Evolutionary conservation across 108 stramenopile genomes (phyloP), one percentile per base, ranked within the genome.

Genomic region (Nannochloropsis salina): DNA sequence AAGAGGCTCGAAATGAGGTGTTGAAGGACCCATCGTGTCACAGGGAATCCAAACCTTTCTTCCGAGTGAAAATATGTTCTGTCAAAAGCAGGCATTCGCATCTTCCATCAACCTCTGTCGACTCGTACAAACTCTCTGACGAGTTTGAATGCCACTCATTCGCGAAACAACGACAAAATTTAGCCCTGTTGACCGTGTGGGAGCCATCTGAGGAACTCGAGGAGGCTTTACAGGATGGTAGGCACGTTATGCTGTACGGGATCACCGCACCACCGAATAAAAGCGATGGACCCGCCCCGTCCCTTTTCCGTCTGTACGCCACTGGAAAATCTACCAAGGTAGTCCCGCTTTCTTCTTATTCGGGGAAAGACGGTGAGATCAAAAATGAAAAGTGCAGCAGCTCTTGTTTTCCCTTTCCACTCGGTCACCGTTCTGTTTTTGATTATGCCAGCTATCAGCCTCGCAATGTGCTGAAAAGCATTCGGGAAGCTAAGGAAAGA

Each of bases 101-200:
- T 6, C 61, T 74, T n/a, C 61, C 61, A n/a, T 74, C 61, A 15
- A n/a, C 61, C 61, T 8, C 61, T 74, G 20, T n/a, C 2, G 15
- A 15, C n/a, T 74, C 61, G 2, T 74, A 74, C n/a, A 74, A 15
- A 15, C 61, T 74, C n/a, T n/a, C 61, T n/a, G 61, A 74, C 6
- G 61, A 74, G 15, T 74, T 74, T n/a, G 61, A 15, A n/a, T 74
- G 61, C n/a, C 61, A 74, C n/a, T 74, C 61, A 4, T 4, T 74
- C n/a, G 61, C n/a, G 61, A n/a, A 6, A 15, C 20, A n/a, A n/a
- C 61, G 61, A 74, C 61, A n/a, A 74, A 74, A 74, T 74, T n/a
- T 74, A n/a, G 61, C 61, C 61, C n/a, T 74, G 61, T n/a, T 74
- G 4, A 74, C 61, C n/a, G 61, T 74, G 61, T 74, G 61, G 61